A percentile compares a stretch with the other conserved stretches of the same genome.
Evolutionary conservation across 2,329 filamentous ascomycete species (phyloP).

Genomic region (Tolypocladium nubicola): DNA sequence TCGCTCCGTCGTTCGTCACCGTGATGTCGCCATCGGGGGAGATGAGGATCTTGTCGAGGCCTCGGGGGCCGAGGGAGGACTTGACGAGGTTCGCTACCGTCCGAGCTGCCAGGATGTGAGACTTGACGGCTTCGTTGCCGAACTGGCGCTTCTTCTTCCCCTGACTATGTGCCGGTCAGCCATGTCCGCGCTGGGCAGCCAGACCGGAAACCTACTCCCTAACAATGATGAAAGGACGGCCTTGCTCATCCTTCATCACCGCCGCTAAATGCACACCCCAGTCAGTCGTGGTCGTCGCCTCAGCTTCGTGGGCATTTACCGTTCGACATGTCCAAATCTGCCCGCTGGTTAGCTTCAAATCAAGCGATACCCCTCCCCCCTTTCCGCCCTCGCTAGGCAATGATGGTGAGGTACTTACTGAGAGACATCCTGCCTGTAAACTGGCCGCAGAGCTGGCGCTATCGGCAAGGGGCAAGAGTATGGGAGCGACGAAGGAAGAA

Average conservation of each 20-base stretch:
- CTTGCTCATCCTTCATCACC: constrained; percentile 94
- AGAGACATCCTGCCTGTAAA: constrained; percentile 24
- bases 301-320: constrained; percentile 40
- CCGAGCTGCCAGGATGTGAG: constrained; percentile 91
- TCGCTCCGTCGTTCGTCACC: constrained; percentile 97
- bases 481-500: constrained; percentile 6
- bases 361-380: not conserved
- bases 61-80: constrained; percentile 88
- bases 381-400: not conserved
- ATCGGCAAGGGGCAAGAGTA: constrained; percentile 1
- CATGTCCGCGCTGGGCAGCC: not conserved
- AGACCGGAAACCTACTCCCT: constrained; percentile 62
- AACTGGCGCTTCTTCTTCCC: constrained; percentile 96
- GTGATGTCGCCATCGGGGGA: constrained; percentile 98
- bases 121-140: constrained; percentile 94
- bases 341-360: constrained; percentile 22
- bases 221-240: constrained; percentile 94
- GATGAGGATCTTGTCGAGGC: constrained; percentile 98
- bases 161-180: constrained; percentile 49
- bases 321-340: constrained; percentile 76
- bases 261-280: constrained; percentile 33
- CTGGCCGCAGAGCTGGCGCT: constrained; percentile 16
- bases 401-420: constrained; percentile 21
- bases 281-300: constrained; percentile 7
- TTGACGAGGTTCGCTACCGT: constrained; percentile 97